Evolutionary conservation across 306 rosid species (phyloP), one percentile per base, ranked within the genome.

Genomic region (Abrus precatorius): DNA sequence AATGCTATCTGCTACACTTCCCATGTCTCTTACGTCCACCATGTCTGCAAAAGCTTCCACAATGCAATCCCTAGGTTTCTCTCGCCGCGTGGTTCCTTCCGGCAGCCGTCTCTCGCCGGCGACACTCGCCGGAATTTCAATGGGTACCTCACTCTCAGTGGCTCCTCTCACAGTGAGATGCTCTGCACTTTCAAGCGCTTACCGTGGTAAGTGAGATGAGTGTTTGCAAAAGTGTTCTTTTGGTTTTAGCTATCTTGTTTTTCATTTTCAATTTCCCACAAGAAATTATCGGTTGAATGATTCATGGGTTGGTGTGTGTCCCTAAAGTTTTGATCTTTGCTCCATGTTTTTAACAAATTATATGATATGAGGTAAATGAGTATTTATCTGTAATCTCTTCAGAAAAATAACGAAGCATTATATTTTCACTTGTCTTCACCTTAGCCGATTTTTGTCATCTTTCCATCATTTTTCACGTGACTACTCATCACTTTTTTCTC

Each of bases 161-260:
- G 10, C 86, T 49, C 40, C 74, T 59, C 40, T 65, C 9, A 57
- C 65, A 13, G 13, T 80, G 84, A 90, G 67, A 71, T 87, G 91
- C 57, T 77, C 83, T 61, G 68, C 88, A 69, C 20, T 80, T 33
- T 9, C 82, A 33, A 54, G 29, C 45, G 29, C 82, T 9, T 66
- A 75, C 3, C 2, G 9, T 40, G 87, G 93, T 93, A 33, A 64
- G 75, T 55, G 9, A 27, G 5, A 6, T 43, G 47, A 43, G 47
- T 65, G 32, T 84, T 60, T 61, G 66, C 55, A n/a, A 1, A 1
- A 30, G 43, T 6, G 32, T 41, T 69, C 6, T 33, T 64, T 55
- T 7, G 33, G 9, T 5, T 50, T 72, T 64, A 75, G 33, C 1
- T 9, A 7, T 40, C 2, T 41, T 44, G 47, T 56, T 43, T 7